Base-by-base conservation (phyloP, 2,329 filamentous ascomycete species). In the Ceratocystis harringtonii region DNA sequence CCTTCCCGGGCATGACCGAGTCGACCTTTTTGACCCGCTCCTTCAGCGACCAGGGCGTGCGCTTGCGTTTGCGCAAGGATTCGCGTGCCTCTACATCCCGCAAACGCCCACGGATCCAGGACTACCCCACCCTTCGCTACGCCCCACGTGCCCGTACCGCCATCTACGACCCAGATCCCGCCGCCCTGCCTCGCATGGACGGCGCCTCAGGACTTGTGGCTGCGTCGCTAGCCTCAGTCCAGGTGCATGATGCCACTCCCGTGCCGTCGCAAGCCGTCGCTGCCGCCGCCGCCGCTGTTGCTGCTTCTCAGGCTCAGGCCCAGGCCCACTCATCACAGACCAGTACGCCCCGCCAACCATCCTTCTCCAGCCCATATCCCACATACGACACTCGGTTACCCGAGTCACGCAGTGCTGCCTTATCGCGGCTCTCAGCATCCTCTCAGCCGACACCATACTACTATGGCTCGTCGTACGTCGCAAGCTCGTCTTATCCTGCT, bases 21-120 rank as follows among this genome's bases (percentile, higher is more conserved):
- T 95, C 90, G 1, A 94, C 90, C 0, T 84, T 86, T 69, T 76
- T 95, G 55, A 94, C 90, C 0, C 82, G 89, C 63, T 85, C 87
- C 0, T 92, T 96, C 74, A 88, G 88, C 69, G 90, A 95, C 70
- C 90, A 95, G 73, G 91, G 91, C 7, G 89, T 95, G 15, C 86
- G 90, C 63, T 77, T 96, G 41, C 82, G 90, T 63, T 80, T 95
- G 60, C 84, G 90, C 65, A 95, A 95, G 73, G 90, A 95, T 74
- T 87, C 89, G 57, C 81, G 89, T 66, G 81, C 81, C 22, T 76
- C 77, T 69, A 77, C 75, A 4, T 79, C 78, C 19, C 75, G 78
- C 66, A 82, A 80, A 71, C 75, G 77, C 32, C 68, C 69, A 55
- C 69, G 44, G 63, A 70, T 67, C 64, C 68, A 68, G 19, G 67